phyloP scores from a whole-genome alignment of 306 rosid species.

The Vicia sativa region DNA sequence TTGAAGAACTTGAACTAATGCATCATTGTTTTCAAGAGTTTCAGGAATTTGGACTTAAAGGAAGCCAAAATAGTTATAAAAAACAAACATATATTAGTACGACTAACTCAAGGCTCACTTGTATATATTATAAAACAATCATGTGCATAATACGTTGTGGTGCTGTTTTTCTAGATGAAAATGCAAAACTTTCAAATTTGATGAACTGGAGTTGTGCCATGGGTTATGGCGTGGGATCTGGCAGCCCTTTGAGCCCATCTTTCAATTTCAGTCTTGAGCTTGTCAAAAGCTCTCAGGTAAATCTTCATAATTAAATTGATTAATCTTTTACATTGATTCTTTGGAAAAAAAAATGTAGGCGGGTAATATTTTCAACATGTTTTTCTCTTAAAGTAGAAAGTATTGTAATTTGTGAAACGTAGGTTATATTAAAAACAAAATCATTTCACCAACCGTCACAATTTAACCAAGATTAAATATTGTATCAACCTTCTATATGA shows the following conservation, averaged over 20 bases:
- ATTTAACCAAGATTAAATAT: conserved; percentile 16
- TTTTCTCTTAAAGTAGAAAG: conserved; percentile 23
- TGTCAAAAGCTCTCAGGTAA: conserved; percentile 77
- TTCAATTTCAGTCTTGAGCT: conserved; percentile 90
- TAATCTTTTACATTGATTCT: conserved; percentile 23
- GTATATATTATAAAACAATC: conserved; percentile 3
- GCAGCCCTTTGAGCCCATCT: conserved; percentile 89
- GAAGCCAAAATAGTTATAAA: conserved; percentile 20
- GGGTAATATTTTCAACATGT: conserved; percentile 6
- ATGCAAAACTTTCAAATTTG: conserved; percentile 53
- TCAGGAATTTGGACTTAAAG: conserved; percentile 26
- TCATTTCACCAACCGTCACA: conserved; percentile 19
- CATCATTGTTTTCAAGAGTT: conserved; percentile 6
- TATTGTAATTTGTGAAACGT: conserved; percentile 21
- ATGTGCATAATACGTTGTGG: conserved; percentile 33
- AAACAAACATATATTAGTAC: background rate
- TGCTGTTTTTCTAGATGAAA: conserved; percentile 57
- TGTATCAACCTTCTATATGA: conserved; percentile 10
- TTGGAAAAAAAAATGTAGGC: conserved; percentile 24
- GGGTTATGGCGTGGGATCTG: conserved; percentile 86
- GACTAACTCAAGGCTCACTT: conserved; percentile 5
- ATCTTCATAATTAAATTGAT: conserved; percentile 23
- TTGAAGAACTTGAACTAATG: conserved; percentile 15
- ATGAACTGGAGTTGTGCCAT: conserved; percentile 92
- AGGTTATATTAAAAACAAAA: conserved; percentile 10